A percentile compares a stretch with the other conserved stretches of the same genome.
Evolutionary conservation across 805 yeast species (phyloP).

Genomic region (Danielia reshetovae): DNA sequence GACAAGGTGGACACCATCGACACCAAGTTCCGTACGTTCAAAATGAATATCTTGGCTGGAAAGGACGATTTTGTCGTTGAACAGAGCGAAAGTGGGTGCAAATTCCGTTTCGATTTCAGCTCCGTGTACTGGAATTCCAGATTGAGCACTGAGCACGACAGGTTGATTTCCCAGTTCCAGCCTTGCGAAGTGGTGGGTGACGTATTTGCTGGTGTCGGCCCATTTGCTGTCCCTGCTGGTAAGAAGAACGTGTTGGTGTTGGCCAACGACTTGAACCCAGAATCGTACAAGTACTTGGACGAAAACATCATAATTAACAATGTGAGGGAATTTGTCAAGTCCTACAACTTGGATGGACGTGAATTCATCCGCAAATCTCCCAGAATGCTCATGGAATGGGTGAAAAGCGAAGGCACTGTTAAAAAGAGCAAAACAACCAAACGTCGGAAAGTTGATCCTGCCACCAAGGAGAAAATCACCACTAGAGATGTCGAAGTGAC

Average conservation of each 20-base stretch:
- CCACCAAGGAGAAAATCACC: slow-evolving; percentile 21
- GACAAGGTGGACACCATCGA: slow-evolving; percentile 86
- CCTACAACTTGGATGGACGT: slow-evolving; percentile 78
- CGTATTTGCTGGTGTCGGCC: slow-evolving; percentile 98
- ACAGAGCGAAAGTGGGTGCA: slow-evolving; percentile 84
- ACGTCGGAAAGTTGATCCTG: slow-evolving; percentile 35
- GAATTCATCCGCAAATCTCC: slow-evolving; percentile 68
- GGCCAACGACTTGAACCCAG: slow-evolving; percentile 93
- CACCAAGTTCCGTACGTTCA: slow-evolving; percentile 84
- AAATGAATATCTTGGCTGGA: slow-evolving; percentile 93
- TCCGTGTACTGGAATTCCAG: slow-evolving; percentile 98
- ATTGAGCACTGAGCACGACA: slow-evolving; percentile 86
- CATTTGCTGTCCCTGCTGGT: slow-evolving; percentile 95
- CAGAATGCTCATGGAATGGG: slow-evolving; percentile 45
- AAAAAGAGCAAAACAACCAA: slow-evolving; percentile 31
- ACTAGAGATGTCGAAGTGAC: slow-evolving; percentile 16
- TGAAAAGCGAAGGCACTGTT: slow-evolving; percentile 30
- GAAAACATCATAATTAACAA: slow-evolving; percentile 65
- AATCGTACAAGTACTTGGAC: slow-evolving; percentile 65
- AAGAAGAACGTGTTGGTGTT: slow-evolving; percentile 74
- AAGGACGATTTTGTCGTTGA: slow-evolving; percentile 69
- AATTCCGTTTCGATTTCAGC: slow-evolving; percentile 81
- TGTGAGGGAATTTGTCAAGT: slow-evolving; percentile 52
- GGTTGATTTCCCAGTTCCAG: slow-evolving; percentile 61
- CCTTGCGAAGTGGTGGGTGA: slow-evolving; percentile 81